These are phyloP conservation scores for Cocos nucifera DNA, from an alignment of 176 grass and related monocot species.

Conservation along the genomic window DNA sequence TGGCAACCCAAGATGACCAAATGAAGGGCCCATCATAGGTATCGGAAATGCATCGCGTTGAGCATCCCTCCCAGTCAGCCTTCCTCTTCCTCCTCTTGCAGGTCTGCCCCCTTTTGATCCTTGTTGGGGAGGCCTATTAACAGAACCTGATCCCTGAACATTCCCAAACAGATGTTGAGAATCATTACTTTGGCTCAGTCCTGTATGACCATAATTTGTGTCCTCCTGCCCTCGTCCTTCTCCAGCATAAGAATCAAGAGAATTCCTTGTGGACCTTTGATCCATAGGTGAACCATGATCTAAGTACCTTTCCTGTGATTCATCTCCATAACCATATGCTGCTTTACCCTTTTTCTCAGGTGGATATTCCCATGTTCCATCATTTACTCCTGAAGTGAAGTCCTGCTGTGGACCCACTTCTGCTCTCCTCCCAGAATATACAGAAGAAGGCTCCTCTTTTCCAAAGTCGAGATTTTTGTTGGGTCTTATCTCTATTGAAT, in stretches of 20 bases:
- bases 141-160: slow-evolving; percentile 5
- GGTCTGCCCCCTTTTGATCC: slow-evolving; percentile 57
- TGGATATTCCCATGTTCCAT: slow-evolving; percentile 32
- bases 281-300: slow-evolving; percentile 30
- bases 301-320: slow-evolving; percentile 25
- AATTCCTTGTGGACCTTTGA: slow-evolving; percentile 28
- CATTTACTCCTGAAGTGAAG: slow-evolving; percentile 28
- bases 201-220: slow-evolving; percentile 10
- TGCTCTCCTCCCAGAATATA: slow-evolving; percentile 37
- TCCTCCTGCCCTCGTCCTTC: slow-evolving; percentile 24
- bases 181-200: slow-evolving; percentile 28
- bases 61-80: slow-evolving; percentile 53
- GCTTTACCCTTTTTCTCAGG: slow-evolving; percentile 23
- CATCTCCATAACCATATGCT: slow-evolving; percentile 22
- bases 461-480: slow-evolving; percentile 75
- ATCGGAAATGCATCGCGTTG: slow-evolving; percentile 69
- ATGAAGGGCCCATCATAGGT: slow-evolving; percentile 64
- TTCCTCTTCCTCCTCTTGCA: slow-evolving; percentile 70
- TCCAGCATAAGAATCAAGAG: slow-evolving; percentile 14
- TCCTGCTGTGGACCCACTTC: slow-evolving; percentile 31
- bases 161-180: slow-evolving; percentile 30
- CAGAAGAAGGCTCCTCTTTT: slow-evolving; percentile 54
- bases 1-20: slow-evolving; percentile 59
- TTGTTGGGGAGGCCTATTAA: slow-evolving; percentile 37
- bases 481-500: slow-evolving; percentile 94